phyloP scores from a whole-genome alignment of 768 basidiomycete species.

The Clathrus columnatus region DNA sequence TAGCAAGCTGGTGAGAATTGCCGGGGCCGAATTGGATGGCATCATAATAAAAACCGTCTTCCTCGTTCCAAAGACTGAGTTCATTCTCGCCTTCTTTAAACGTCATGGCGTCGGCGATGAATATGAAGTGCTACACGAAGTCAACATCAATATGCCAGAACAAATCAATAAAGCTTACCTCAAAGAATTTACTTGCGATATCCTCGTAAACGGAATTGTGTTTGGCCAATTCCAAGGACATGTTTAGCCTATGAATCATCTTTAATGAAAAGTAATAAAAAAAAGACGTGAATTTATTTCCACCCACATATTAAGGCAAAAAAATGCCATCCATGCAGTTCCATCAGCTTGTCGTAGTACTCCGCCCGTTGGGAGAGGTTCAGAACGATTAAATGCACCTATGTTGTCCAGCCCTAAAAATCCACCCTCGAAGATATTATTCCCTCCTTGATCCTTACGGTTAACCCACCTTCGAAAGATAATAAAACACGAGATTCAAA shows the following conservation, averaged over 20 bases:
- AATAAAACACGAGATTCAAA: background rate
- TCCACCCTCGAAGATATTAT: constrained; percentile 97
- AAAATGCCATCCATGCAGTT: constrained; percentile 99
- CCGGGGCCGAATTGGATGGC: constrained; percentile 83
- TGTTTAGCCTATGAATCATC: constrained; percentile 63
- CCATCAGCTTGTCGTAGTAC: constrained; percentile 93
- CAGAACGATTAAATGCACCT: constrained; percentile 94
- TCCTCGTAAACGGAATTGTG: constrained; percentile 98
- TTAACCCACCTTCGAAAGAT: constrained; percentile 79
- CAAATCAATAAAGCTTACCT: constrained; percentile 35
- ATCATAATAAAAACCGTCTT: constrained; percentile 98
- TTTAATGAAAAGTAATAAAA: constrained; percentile 5
- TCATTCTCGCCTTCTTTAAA: constrained; percentile 73
- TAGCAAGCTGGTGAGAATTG: constrained; percentile 81
- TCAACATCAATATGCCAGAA: constrained; percentile 1
- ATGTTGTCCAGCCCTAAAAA: constrained; percentile 98
- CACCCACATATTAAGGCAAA: constrained; percentile 86
- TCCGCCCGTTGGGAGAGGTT: constrained; percentile 92
- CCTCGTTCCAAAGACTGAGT: constrained; percentile 85
- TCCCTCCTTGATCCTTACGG: constrained; percentile 89
- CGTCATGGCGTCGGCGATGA: constrained; percentile 99
- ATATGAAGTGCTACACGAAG: constrained; percentile 78
- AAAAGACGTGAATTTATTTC: background rate
- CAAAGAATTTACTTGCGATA: constrained; percentile 97
- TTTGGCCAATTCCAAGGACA: constrained; percentile 95